Evolutionary conservation across 352 stramenopile genomes (phyloP), one percentile per base, ranked within the genome.

Genomic region (Phytophthora kernoviae): DNA sequence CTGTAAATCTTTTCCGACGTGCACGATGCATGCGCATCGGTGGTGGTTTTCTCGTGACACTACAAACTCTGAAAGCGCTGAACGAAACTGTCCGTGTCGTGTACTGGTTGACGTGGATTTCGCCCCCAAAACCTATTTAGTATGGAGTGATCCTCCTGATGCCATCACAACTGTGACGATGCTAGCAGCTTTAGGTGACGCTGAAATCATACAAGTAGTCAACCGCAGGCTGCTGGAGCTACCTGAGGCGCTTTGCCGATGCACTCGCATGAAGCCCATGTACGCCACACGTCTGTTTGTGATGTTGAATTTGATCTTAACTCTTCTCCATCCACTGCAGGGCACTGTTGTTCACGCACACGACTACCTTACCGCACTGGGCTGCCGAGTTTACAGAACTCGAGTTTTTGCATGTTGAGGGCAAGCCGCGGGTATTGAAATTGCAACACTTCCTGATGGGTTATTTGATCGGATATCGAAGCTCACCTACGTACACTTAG

Each of bases 331-430:
- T n/a, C n/a, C n/a, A n/a, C n/a, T 27, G 1, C 22, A 81, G 68
- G 14, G 55, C 65, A 0, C 40, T 81, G n/a, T 36, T 70, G 30
- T 69, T 69, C 48, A 76, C 72, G 1, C 55, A 73, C 32, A 70
- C 57, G 3, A 49, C 7, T 1, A 60, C 47, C n/a, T 15, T 81
- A 15, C 72, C 72, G 6, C 8, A 17, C 4, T 78, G 72, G 72
- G 50, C 63, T 39, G 43, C 58, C 0, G 46, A 73, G 10, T 68
- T 78, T 32, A 58, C 51, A 1, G 45, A 67, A 7, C 58, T 81
- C 30, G 65, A 81, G 37, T 78, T 69, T 14, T 34, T 81, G 42
- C 74, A 75, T 18, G 62, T 81, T 33, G 37, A 81, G 49, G 73
- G 69, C 27, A 77, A 75, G 18, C 47, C 42, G 7, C 30, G 26